A percentile compares a stretch with the other conserved stretches of the same genome.
Evolutionary conservation across 2,329 filamentous ascomycete genomes (phyloP).

Genomic region (Colletotrichum camelliae): DNA sequence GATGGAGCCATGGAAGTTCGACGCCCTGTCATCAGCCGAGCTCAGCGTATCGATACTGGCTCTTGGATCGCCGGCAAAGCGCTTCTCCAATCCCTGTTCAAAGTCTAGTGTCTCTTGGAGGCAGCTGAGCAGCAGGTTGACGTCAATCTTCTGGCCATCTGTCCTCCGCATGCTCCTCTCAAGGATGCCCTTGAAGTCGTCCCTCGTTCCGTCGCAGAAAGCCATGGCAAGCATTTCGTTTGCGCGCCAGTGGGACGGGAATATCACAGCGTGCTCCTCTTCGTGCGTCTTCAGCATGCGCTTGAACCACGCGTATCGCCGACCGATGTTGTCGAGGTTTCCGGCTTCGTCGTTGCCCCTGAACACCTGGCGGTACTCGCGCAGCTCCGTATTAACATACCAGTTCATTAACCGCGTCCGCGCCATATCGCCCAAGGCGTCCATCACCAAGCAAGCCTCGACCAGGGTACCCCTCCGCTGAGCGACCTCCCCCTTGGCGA

Average conservation of each 20-base stretch:
- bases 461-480: constrained; percentile 73
- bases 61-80: constrained; percentile 76
- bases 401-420: constrained; percentile 84
- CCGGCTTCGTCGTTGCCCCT: constrained; percentile 96
- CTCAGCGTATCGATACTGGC: constrained; percentile 90
- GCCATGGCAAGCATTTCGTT: constrained; percentile 88
- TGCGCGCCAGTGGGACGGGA: constrained; percentile 87
- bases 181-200: constrained; percentile 93
- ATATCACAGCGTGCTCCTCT: constrained; percentile 87
- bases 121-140: constrained; percentile 86
- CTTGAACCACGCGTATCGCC: constrained; percentile 95
- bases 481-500: constrained; percentile 84
- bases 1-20: constrained; percentile 87
- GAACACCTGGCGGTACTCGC: constrained; percentile 96
- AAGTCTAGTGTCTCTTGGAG: constrained; percentile 97
- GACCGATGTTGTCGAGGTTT: constrained; percentile 93
- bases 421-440: constrained; percentile 89
- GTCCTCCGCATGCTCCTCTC: constrained; percentile 83
- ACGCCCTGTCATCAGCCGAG: constrained; percentile 76
- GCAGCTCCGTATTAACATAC: constrained; percentile 97
- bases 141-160: constrained; percentile 82
- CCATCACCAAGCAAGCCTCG: constrained; percentile 93
- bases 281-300: constrained; percentile 96
- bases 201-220: constrained; percentile 93
- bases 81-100: constrained; percentile 86